Conservation (phyloP, 2,329 filamentous ascomycete genomes). For the Exophiala sp. region DNA sequence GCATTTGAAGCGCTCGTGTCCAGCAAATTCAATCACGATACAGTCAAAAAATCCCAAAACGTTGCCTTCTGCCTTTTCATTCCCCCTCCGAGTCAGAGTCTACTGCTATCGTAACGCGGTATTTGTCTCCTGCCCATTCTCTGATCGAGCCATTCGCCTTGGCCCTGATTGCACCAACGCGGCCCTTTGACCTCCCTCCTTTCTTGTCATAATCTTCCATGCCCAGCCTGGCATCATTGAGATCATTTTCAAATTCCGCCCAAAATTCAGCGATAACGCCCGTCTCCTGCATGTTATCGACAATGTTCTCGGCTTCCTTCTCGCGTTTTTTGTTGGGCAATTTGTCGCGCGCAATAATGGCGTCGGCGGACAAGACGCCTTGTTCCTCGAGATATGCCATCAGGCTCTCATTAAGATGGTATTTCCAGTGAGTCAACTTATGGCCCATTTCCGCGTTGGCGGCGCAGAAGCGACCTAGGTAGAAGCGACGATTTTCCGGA, state of each 20-base stretch:
- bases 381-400: slow-evolving; percentile 54
- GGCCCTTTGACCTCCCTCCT: slow-evolving; percentile 21
- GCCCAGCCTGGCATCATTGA: slow-evolving; percentile 53
- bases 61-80: neutral
- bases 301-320: slow-evolving; percentile 57
- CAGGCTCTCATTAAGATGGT: slow-evolving; percentile 66
- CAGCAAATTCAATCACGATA: no score
- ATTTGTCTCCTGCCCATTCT: slow-evolving; percentile 13
- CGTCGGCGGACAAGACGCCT: slow-evolving; percentile 52
- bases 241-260: slow-evolving; percentile 57
- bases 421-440: slow-evolving; percentile 68
- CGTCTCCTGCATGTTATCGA: slow-evolving; percentile 56
- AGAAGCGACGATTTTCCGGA: slow-evolving; percentile 44
- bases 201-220: slow-evolving; percentile 34
- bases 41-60: neutral
- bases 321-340: slow-evolving; percentile 56
- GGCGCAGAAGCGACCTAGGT: slow-evolving; percentile 54
- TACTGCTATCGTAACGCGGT: slow-evolving; percentile 5
- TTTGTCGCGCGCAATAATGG: slow-evolving; percentile 56
- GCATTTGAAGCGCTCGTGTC: no score
- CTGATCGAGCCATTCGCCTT: slow-evolving; percentile 8
- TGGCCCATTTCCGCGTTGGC: slow-evolving; percentile 64
- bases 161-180: slow-evolving; percentile 21
- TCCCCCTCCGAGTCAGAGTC: slow-evolving; percentile 16
- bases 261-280: slow-evolving; percentile 59